A percentile compares a stretch with the other conserved stretches of the same genome.
Conservation (phyloP, 2,329 filamentous ascomycete genomes). For the Mollisia scopiformis region DNA sequence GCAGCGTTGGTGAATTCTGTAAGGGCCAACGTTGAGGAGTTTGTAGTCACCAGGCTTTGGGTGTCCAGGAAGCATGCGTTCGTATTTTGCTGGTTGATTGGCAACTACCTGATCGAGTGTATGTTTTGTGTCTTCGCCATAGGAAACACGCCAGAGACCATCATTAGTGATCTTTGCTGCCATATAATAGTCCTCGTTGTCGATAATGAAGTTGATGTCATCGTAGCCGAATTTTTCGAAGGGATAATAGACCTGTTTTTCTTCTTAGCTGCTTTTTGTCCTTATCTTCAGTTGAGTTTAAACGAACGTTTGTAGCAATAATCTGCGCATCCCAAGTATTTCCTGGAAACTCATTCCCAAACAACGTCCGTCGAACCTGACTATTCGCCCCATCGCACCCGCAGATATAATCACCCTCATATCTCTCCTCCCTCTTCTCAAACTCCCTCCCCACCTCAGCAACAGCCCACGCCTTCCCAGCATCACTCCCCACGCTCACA, state of each 20-base stretch:
- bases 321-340: constrained; percentile 64
- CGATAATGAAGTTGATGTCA: constrained; percentile 63
- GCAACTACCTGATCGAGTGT: constrained; percentile 54
- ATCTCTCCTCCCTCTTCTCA: constrained; percentile 33
- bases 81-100: constrained; percentile 58
- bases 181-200: constrained; percentile 66
- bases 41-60: constrained; percentile 61
- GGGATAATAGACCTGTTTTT: constrained; percentile 60
- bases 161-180: constrained; percentile 61
- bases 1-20: constrained; percentile 52
- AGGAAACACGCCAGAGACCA: constrained; percentile 65
- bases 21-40: constrained; percentile 53
- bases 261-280: neutral
- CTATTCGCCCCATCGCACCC: constrained; percentile 60
- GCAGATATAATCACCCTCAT: constrained; percentile 54
- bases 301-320: constrained; percentile 59
- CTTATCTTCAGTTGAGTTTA: neutral
- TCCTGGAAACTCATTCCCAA: constrained; percentile 59
- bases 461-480: constrained; percentile 48
- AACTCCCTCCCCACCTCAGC: constrained; percentile 40
- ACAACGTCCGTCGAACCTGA: constrained; percentile 50
- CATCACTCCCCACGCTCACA: constrained; percentile 49
- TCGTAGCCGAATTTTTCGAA: constrained; percentile 57
- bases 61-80: constrained; percentile 60
- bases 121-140: constrained; percentile 59